Conservation (phyloP, 768 basidiomycete genomes). For the Mycena sanguinolenta region DNA sequence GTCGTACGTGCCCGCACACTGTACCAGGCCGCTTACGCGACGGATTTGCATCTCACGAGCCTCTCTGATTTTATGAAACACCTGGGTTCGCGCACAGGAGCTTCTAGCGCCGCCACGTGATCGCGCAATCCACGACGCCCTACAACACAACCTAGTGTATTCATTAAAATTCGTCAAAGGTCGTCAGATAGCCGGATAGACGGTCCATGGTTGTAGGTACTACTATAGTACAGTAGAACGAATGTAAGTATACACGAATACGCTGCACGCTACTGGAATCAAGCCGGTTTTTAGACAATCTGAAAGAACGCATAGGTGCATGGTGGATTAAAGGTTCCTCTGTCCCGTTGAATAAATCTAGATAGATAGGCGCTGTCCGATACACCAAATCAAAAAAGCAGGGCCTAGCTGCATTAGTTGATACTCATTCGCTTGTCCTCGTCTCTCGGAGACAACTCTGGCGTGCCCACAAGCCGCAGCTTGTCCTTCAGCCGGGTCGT, state of each 20-base stretch:
- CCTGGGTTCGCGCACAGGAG: no score
- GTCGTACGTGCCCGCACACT: no score
- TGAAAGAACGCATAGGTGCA: not conserved
- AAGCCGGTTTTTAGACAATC: not conserved
- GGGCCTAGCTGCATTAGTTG: not conserved
- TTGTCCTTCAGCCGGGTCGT: constrained; percentile 50
- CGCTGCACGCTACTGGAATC: not conserved
- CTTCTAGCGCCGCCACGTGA: no score
- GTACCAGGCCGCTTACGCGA: no score
- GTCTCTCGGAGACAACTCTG: constrained; percentile 53
- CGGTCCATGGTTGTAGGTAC: constrained; percentile 15
- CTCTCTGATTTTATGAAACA: no score
- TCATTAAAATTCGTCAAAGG: constrained; percentile 15
- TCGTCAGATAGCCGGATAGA: constrained; percentile 17
- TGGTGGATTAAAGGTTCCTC: constrained; percentile 10
- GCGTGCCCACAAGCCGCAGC: constrained; percentile 51
- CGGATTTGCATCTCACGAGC: no score
- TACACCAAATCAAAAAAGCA: not conserved
- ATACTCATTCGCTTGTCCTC: constrained; percentile 52
- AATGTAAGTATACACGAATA: constrained; percentile 22
- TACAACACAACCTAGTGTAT: constrained; percentile 14
- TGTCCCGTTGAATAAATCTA: not conserved
- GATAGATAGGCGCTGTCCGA: constrained; percentile 2
- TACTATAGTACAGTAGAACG: not conserved
- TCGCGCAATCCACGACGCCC: no score